Conservation (phyloP, 1,284 basidiomycete species). For the Rhodofomes roseus region DNA sequence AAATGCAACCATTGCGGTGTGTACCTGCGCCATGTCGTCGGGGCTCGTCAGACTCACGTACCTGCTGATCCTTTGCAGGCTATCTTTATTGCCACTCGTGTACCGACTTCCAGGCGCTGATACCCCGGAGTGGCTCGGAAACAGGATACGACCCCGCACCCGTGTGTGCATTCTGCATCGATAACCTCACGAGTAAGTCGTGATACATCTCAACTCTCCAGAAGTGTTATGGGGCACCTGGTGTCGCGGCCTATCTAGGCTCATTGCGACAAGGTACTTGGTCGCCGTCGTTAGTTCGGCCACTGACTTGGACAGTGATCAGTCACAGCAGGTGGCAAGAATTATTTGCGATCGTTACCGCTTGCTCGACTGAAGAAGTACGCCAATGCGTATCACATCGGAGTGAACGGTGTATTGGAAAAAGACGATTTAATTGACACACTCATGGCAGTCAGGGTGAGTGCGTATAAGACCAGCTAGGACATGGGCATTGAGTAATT, state of each 20-base stretch:
- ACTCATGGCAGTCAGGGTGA: constrained; percentile 54
- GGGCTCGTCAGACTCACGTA: not conserved
- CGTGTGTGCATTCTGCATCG: constrained; percentile 72
- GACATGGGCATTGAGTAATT: not conserved
- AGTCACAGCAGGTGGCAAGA: constrained; percentile 67
- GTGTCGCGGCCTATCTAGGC: not conserved
- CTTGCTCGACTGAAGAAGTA: constrained; percentile 65
- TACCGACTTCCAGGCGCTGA: constrained; percentile 69
- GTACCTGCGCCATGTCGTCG: constrained; percentile 20
- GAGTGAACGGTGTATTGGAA: constrained; percentile 58
- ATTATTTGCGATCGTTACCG: constrained; percentile 49
- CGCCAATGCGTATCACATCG: constrained; percentile 64
- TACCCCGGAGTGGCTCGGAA: constrained; percentile 51
- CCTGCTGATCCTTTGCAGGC: constrained; percentile 37
- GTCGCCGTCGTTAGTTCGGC: too few species aligned
- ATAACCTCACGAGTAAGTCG: constrained; percentile 59
- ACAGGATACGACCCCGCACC: constrained; percentile 58
- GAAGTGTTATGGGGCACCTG: not conserved
- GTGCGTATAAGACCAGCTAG: constrained; percentile 15
- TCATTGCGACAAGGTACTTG: too few species aligned
- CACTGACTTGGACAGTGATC: constrained; percentile 10
- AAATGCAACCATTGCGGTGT: constrained; percentile 75
- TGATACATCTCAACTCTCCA: not conserved
- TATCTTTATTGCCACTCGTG: constrained; percentile 69
- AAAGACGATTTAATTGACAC: constrained; percentile 73